Evolutionary conservation across 169 alveolate species (phyloP).

Genomic region (Plasmodium malariae): DNA sequence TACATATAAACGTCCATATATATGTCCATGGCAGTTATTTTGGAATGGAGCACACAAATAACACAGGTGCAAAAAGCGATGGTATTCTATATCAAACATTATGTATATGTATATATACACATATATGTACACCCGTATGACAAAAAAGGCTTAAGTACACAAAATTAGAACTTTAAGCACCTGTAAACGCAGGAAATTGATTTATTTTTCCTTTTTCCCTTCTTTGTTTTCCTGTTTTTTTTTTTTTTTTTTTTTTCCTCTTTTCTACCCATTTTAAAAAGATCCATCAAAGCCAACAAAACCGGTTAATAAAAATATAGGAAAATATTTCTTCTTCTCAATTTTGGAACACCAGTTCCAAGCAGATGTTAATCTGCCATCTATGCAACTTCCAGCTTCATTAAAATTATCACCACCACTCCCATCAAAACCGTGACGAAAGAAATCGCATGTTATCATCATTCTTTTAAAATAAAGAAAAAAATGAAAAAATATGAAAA

Average conservation of each 20-base stretch:
- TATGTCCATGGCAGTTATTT: neutral
- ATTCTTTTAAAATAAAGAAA: slow-evolving; percentile 52
- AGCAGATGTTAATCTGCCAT: slow-evolving; percentile 95
- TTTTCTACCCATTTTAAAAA: slow-evolving; percentile 42
- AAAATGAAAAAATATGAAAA: neutral
- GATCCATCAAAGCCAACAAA: slow-evolving; percentile 94
- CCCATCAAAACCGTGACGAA: slow-evolving; percentile 96
- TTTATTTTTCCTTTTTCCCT: neutral
- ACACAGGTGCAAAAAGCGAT: neutral
- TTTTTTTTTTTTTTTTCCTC: neutral
- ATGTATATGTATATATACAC: too few species aligned
- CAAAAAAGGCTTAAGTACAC: too few species aligned
- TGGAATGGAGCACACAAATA: neutral
- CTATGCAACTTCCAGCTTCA: slow-evolving; percentile 97
- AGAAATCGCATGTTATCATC: slow-evolving; percentile 93
- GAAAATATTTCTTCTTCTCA: slow-evolving; percentile 93
- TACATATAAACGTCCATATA: neutral
- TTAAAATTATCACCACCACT: slow-evolving; percentile 95
- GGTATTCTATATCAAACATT: too few species aligned
- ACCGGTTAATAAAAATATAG: slow-evolving; percentile 93
- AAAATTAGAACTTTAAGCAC: too few species aligned
- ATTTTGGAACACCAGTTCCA: slow-evolving; percentile 95
- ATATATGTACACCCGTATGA: too few species aligned
- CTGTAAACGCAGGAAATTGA: too few species aligned
- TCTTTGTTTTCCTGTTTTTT: slow-evolving; percentile 1